phyloP scores from a whole-genome alignment of 1,139 yeast genomes.

The Wickerhamomyces sp. region DNA sequence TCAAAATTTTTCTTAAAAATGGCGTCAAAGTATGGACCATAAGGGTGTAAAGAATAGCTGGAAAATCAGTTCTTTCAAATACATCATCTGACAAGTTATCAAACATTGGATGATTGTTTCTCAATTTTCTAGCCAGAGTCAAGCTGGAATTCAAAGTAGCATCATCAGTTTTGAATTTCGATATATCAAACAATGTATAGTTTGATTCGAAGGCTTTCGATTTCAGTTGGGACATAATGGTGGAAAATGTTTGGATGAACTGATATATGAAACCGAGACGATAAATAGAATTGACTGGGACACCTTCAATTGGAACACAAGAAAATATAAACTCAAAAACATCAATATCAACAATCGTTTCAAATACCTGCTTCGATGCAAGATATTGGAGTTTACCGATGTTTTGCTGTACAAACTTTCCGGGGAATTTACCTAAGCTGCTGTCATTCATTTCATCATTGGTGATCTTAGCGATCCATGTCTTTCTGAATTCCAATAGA shows the following conservation, averaged over 20 bases:
- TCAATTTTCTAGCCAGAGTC: slow-evolving; percentile 12
- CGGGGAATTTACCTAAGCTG: slow-evolving; percentile 2
- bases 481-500: slow-evolving; percentile 40
- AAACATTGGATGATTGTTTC: slow-evolving; percentile 23
- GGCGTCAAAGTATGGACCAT: slow-evolving; percentile 56
- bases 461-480: slow-evolving; percentile 11
- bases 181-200: slow-evolving; percentile 13
- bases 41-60: slow-evolving; percentile 46
- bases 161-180: slow-evolving; percentile 9
- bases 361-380: slow-evolving; percentile 24
- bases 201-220: slow-evolving; percentile 11
- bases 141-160: slow-evolving; percentile 5
- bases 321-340: slow-evolving; percentile 50
- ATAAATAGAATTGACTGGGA: slow-evolving; percentile 37
- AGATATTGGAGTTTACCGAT: slow-evolving; percentile 36
- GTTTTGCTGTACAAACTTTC: slow-evolving; percentile 17
- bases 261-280: slow-evolving; percentile 34
- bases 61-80: slow-evolving; percentile 19
- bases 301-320: slow-evolving; percentile 34
- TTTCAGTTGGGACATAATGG: slow-evolving; percentile 18
- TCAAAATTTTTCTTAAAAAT: slow-evolving; percentile 62
- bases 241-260: slow-evolving; percentile 20
- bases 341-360: slow-evolving; percentile 39
- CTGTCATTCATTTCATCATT: background rate
- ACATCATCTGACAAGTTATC: slow-evolving; percentile 21